phyloP scores from a whole-genome alignment of 2,329 filamentous ascomycete genomes.

The Trichoderma koningii region DNA sequence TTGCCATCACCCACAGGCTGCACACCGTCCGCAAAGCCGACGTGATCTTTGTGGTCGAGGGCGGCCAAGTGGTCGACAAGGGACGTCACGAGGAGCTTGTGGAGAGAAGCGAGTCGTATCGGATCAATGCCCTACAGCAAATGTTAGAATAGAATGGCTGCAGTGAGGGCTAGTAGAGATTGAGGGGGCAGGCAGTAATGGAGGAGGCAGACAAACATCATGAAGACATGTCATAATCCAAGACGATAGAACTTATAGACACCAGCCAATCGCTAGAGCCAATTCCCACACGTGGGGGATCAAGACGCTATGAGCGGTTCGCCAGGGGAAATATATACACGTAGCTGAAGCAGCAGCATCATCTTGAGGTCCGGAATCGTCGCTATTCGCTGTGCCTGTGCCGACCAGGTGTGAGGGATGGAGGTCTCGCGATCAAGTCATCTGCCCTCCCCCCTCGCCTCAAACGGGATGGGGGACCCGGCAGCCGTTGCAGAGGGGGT shows the following conservation, averaged over 20 bases:
- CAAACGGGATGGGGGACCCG: background rate
- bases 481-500: background rate
- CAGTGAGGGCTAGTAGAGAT: constrained; percentile 7
- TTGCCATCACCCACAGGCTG: constrained; percentile 60
- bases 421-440: constrained; percentile 19
- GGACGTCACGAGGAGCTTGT: constrained; percentile 58
- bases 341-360: background rate
- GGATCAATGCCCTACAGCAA: constrained; percentile 55
- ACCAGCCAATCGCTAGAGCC: constrained; percentile 21
- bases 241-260: constrained; percentile 1
- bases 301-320: background rate
- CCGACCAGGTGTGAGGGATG: too few relatives aligned
- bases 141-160: constrained; percentile 41
- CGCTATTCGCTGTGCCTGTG: background rate
- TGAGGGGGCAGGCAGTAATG: background rate
- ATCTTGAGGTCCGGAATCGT: background rate
- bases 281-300: constrained; percentile 23
- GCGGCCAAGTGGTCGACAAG: constrained; percentile 53
- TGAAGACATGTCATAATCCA: background rate
- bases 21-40: constrained; percentile 60
- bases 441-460: constrained; percentile 15
- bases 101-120: constrained; percentile 54
- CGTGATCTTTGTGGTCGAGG: constrained; percentile 60
- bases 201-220: background rate
- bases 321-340: constrained; percentile 9